Evolutionary conservation across 2,329 filamentous ascomycete species (phyloP), one percentile per base, ranked within the genome.

Genomic region (Madurella fahalii): DNA sequence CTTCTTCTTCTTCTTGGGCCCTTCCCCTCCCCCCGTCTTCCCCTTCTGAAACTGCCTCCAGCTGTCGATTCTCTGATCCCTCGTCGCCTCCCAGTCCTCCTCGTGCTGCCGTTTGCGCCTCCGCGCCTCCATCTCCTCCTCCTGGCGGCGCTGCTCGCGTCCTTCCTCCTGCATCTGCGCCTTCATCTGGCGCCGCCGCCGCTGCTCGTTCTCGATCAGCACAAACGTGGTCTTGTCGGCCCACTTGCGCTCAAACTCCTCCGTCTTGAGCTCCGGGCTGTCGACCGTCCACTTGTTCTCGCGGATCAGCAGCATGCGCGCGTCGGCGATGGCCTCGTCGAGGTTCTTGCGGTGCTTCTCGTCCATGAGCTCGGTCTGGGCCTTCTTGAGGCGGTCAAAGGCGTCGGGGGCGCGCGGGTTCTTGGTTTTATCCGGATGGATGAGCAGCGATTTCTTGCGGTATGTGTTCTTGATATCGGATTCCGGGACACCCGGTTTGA

Each of bases 111-210:
- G 81, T 81, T 93, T 93, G 63, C 88, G 81, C 75, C 92, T 93
- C 65, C 89, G 77, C 63, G 81, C 82, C 65, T 93, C 90, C 9
- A 88, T 58, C 74, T 96, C 93, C 64, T 91, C 89, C 18, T 99
- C 94, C 65, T 85, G 85, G 69, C 87, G 88, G 68, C 85, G 83
- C 79, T 95, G 86, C 76, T 94, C 87, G 52, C 94, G 80, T 7
- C 94, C 94, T 71, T 99, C 93, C 72, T 99, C 94, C 72, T 95
- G 90, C 86, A 99, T 87, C 77, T 94, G 89, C 40, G 89, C 94
- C 76, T 95, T 95, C 69, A 93, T 72, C 78, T 96, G 92, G 62
- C 91, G 82, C 57, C 89, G 80, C 52, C 90, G 80, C 50, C 94
- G 82, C 66, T 91, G 82, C 75, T 97, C 94, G 68, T 95, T 93